phyloP scores from a whole-genome alignment of 2,329 filamentous ascomycete genomes.

The Parafenestella ontariensis region DNA sequence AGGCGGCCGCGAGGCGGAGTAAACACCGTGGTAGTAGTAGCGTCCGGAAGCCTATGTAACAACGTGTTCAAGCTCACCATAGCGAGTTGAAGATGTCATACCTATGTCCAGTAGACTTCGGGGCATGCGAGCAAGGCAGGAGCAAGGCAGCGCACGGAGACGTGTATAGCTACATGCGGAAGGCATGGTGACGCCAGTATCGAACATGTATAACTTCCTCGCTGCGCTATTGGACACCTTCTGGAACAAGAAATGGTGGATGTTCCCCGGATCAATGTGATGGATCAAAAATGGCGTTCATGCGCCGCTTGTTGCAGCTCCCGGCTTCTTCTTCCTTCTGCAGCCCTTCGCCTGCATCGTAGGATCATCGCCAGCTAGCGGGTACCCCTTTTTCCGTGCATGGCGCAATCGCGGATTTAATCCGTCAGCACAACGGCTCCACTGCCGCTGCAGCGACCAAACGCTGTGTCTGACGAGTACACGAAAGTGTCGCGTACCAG shows the following conservation, averaged over 20 bases:
- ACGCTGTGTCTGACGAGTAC: background rate
- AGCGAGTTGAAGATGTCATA: too few species aligned
- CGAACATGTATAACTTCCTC: background rate
- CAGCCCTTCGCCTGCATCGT: conserved; percentile 13
- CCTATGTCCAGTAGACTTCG: background rate
- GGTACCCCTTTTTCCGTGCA: conserved; percentile 19
- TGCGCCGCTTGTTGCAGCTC: conserved; percentile 11
- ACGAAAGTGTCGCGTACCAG: conserved; percentile 4
- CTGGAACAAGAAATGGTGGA: conserved; percentile 17
- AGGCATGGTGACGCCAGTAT: background rate
- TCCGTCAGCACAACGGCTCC: background rate
- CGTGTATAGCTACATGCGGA: background rate
- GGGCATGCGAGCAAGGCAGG: background rate
- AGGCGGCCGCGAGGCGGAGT: too few species aligned
- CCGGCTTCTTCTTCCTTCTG: conserved; percentile 7
- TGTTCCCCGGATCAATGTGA: conserved; percentile 12
- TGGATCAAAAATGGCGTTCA: conserved; percentile 19
- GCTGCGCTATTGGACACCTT: background rate
- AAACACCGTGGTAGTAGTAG: too few species aligned
- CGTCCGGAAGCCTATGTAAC: too few species aligned
- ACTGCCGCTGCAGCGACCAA: background rate
- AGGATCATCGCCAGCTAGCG: conserved; percentile 24
- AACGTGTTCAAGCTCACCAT: too few species aligned
- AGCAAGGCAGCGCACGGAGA: background rate
- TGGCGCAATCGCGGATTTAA: conserved; percentile 7